Evolutionary conservation across 73 alveolate species (phyloP).

Genomic region (Uronychia setigera): DNA sequence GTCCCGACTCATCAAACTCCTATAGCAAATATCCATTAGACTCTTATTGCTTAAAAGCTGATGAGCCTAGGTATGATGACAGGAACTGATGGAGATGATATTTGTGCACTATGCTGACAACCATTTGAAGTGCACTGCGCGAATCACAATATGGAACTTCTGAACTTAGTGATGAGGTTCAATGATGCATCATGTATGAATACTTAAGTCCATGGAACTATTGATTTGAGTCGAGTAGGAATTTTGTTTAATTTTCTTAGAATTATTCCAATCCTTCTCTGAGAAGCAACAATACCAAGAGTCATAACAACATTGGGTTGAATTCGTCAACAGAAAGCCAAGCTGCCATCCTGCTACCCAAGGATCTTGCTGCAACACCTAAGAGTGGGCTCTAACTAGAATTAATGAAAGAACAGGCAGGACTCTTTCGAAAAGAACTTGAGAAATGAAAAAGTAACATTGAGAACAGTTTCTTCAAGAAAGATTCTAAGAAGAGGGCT

Average conservation of each 20-base stretch:
- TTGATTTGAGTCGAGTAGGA: background rate
- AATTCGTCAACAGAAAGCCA: background rate
- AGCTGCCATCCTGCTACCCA: background rate
- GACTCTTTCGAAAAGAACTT: background rate
- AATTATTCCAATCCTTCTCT: background rate
- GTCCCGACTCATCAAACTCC: background rate
- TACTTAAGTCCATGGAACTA: background rate
- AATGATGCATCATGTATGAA: background rate
- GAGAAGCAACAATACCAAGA: background rate
- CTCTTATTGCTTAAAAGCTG: background rate
- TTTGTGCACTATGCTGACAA: constrained; percentile 7
- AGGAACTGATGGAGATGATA: background rate
- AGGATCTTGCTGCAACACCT: background rate
- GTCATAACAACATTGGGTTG: background rate
- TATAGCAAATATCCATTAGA: background rate
- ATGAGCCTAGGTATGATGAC: background rate
- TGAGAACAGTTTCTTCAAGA: background rate
- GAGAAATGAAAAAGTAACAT: background rate
- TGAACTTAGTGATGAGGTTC: background rate
- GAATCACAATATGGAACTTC: constrained; percentile 19
- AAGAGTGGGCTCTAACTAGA: background rate
- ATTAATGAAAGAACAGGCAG: background rate
- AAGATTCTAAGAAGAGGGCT: background rate
- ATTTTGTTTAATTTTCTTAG: background rate
- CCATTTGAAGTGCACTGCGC: constrained; percentile 17